Evolutionary conservation across 106 monocot genomes (phyloP).

Genomic region (Allium cepa): DNA sequence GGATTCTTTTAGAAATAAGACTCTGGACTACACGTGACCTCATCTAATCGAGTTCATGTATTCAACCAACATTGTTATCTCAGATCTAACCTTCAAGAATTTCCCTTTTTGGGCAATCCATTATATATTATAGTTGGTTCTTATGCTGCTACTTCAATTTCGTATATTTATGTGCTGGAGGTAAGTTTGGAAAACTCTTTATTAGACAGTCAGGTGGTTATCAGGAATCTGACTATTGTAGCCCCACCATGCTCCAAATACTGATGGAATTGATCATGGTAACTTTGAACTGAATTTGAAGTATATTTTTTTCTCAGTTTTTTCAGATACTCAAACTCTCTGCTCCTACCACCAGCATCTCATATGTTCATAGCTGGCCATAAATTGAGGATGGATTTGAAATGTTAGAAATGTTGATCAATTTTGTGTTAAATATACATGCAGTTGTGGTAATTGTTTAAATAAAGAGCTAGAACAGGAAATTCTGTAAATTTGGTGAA

Average conservation of each 20-base stretch:
- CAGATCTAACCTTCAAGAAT: slow-evolving; percentile 77
- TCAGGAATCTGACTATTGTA: slow-evolving; percentile 74
- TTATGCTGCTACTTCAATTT: too few species aligned
- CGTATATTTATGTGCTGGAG: background rate
- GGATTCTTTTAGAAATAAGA: slow-evolving; percentile 50
- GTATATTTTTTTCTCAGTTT: too few species aligned
- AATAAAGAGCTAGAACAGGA: too few species aligned
- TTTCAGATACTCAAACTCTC: too few species aligned
- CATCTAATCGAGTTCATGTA: slow-evolving; percentile 83
- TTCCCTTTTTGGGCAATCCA: slow-evolving; percentile 93
- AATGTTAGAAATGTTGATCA: too few species aligned
- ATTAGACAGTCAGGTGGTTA: slow-evolving; percentile 67
- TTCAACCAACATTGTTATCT: slow-evolving; percentile 73
- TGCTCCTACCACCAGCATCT: too few species aligned
- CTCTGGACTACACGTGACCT: slow-evolving; percentile 64
- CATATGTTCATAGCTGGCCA: too few species aligned
- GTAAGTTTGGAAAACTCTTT: slow-evolving; percentile 42
- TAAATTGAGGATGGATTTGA: too few species aligned
- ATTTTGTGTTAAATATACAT: too few species aligned
- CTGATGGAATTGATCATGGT: slow-evolving; percentile 93
- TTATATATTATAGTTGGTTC: background rate
- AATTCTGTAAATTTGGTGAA: too few species aligned
- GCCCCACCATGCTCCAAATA: slow-evolving; percentile 88
- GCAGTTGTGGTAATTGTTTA: too few species aligned
- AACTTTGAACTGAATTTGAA: background rate